Base-by-base conservation (phyloP, 208 protist genomes). In the Angomonas deanei region DNA sequence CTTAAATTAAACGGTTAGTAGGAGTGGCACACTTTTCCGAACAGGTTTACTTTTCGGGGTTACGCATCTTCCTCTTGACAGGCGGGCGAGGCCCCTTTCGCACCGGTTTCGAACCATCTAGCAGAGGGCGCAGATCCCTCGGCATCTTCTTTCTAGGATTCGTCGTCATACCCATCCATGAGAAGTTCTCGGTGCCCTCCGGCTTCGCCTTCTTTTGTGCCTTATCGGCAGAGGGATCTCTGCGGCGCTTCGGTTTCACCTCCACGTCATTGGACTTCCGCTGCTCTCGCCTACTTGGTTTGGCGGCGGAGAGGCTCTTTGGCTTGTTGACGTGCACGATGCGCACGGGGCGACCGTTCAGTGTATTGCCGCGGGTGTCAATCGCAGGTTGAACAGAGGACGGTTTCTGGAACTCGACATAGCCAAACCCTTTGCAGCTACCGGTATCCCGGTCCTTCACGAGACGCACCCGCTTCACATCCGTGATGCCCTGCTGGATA, bases 291-390 rank as follows among this genome's bases (percentile, higher is more conserved):
- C 86, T 78, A 60, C 75, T 92, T 33, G 59, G 48, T n/a, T 68
- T 78, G 2, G 70, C 32, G 19, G 70, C 72, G 53, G 72, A 81
- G 32, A 85, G 80, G 15, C 79, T 84, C 61, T 91, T 96, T 0
- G 84, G 82, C 64, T 92, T 90, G 68, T 93, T 87, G 32, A 89
- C 82, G 71, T 93, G 89, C 10, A 90, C 82, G 31, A 96, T 93
- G 48, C 91, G 83, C 5, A 96, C 46, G 24, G 87, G 80, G 0
- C 88, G 76, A 21, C 82, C 88, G 66, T 88, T 85, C 4, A 92
- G 76, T 32, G 76, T 48, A 36, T 61, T 72, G 0, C 86, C 91
- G 11, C 86, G 76, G 11, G 77, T 76, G 3, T 62, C 84, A 54
- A 96, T 85, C 19, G 88, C 91, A 3, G 65, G 61, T 32, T 64